A percentile compares a stretch with the other conserved stretches of the same genome.
Conservation (phyloP, 2,329 filamentous ascomycete species). For the Botryosphaeria dothidea region DNA sequence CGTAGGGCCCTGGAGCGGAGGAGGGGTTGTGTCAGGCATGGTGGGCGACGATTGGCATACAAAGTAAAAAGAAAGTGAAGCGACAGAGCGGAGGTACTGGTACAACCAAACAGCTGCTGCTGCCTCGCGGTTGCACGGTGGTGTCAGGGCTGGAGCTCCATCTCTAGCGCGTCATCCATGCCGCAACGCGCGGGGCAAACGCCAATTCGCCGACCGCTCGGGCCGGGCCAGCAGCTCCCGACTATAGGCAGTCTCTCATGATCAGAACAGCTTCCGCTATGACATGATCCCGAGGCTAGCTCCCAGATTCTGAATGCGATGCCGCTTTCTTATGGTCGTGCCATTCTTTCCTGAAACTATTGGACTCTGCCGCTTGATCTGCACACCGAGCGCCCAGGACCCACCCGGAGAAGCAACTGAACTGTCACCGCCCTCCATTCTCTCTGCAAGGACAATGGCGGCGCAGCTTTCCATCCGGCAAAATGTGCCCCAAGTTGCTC, state of each 20-base stretch:
- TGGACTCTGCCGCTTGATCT: too few species aligned
- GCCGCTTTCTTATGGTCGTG: neutral
- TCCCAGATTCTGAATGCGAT: neutral
- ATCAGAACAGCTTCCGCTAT: neutral
- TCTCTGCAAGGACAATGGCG: neutral
- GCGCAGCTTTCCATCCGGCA: neutral
- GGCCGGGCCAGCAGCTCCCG: slow-evolving; percentile 16
- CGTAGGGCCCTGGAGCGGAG: slow-evolving; percentile 42
- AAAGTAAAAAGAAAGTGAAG: neutral
- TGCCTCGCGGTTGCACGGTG: neutral
- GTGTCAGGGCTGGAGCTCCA: slow-evolving; percentile 10
- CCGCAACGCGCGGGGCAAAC: slow-evolving; percentile 11
- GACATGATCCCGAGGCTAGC: neutral
- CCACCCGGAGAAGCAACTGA: neutral
- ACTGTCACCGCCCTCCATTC: neutral
- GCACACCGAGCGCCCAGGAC: neutral
- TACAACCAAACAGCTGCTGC: neutral
- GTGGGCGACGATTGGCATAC: neutral
- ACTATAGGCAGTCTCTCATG: neutral
- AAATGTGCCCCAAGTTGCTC: neutral
- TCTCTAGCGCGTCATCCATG: slow-evolving; percentile 2
- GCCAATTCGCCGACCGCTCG: slow-evolving; percentile 15
- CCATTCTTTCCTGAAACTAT: too few species aligned
- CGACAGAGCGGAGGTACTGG: neutral
- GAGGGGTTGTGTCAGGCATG: slow-evolving; percentile 39